Base-by-base conservation (phyloP, 192 early-diverging fungal species). In the Mortierella antarctica region DNA sequence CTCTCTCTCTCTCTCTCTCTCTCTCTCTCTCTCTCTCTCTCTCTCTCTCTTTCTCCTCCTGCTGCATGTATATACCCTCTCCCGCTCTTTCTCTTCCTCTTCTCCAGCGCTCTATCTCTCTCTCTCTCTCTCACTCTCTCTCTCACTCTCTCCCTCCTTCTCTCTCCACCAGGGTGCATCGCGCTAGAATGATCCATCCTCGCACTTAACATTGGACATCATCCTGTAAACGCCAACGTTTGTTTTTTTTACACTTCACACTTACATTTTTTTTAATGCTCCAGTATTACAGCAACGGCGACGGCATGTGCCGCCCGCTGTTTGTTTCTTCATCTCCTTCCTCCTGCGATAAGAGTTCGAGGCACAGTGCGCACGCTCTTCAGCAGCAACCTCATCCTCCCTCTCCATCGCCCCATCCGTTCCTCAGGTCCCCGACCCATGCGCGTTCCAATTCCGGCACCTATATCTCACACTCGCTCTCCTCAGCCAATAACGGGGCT, bases 401-500 rank as follows among this genome's bases (percentile, higher is more conserved):
- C 20, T 49, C 10, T 41, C 52, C 6, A 31, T 44, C 49, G 20
- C 40, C 20, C 17, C 65, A 76, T 51, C 52, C 62, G 2, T 71
- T 79, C 53, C 51, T 71, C 8, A 68, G 67, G 47, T 71, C 76
- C 1, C 76, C 76, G 15, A 71, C 76, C 2, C 76, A 79, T 57
- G 69, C 69, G 11, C 76, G 76, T 39, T 67, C 76, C 57, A 79
- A 66, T 40, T 71, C 76, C 0, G 39, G 62, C 4, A 49, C 74
- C 5, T 47, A n/a, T 11, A 17, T 41, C 1, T 44, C 15, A 41
- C 62, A n/a, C 41, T 47, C 59, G 3, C 47, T 18, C 23, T 23
- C 57, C 23, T 44, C 60, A 9, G 53, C 47, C 17, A 55, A 65
- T 39, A 39, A 31, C 50, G 54, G 21, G 10, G 14, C 15, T 12